Base-by-base conservation (phyloP, 495 filamentous ascomycete species). In the Lasiosphaeria miniovina region DNA sequence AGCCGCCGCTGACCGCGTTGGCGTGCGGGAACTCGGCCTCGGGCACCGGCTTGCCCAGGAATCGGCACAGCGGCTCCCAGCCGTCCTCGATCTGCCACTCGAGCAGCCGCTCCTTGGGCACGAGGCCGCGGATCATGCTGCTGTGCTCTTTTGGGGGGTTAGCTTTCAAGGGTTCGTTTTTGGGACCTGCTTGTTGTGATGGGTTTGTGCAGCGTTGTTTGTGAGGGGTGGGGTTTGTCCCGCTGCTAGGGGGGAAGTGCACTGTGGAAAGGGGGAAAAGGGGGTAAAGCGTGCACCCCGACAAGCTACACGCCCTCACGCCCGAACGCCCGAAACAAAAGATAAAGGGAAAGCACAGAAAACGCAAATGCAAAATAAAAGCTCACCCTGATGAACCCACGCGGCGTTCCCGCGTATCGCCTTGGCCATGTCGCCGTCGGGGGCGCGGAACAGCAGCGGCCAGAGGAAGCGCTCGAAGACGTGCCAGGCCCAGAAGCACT, bases 41-140 rank as follows among this genome's bases (percentile, higher is more conserved):
- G 2, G 80, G 80, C 6, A 77, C 57, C 0, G 75, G 72, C 51
- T 74, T 77, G 3, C 67, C 77, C 4, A 83, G 60, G 49, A 78
- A 80, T 53, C 71, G 60, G 64, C 81, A 82, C 31, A 83, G 62
- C 5, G 79, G 79, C 57, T 58, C 76, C 80, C 80, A 84, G 4
- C 80, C 81, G 49, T 79, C 75, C 58, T 65, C 71, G 2, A 81
- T 68, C 35, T 76, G 64, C 65, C 74, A 79, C 49, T 82, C 73
- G 41, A 84, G 62, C 63, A 83, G 54, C 14, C 71, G 67, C 2
- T 77, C 75, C 24, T 71, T 69, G 1, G 79, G 78, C 0, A 80
- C 74, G 14, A 78, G 53, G 10, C 67, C 66, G 14, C 68, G 64
- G 54, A 71, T 62, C 68, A 71, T 71, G 55, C 48, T 54, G 49